These are phyloP conservation scores for Gossypium trilobum DNA, from an alignment of 441 rosid species.

Conservation along the genomic window DNA sequence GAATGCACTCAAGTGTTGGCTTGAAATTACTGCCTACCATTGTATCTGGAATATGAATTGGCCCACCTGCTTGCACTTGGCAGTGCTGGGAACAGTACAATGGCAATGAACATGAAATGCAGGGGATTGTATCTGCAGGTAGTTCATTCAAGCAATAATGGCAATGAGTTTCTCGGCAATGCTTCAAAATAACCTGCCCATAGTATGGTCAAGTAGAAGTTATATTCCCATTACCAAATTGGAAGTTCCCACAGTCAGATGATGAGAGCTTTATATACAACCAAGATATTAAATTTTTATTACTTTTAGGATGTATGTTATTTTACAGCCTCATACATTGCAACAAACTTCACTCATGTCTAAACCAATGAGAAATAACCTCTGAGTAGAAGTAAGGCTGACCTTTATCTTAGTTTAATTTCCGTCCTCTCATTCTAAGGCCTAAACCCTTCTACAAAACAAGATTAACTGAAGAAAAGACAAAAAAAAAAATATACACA, in stretches of 20 bases:
- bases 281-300: not conserved
- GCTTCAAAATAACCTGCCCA: slow-evolving; percentile 55
- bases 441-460: not conserved
- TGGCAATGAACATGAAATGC: slow-evolving; percentile 60
- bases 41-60: slow-evolving; percentile 27
- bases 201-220: not conserved
- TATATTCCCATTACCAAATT: not conserved
- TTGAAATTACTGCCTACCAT: slow-evolving; percentile 18
- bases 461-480: not conserved
- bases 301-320: not conserved
- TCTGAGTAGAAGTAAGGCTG: not conserved
- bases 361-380: not conserved
- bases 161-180: slow-evolving; percentile 59
- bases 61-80: slow-evolving; percentile 51
- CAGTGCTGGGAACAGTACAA: slow-evolving; percentile 73
- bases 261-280: not conserved
- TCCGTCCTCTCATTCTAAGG: not conserved
- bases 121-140: slow-evolving; percentile 60
- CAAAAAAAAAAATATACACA: not conserved
- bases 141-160: slow-evolving; percentile 78
- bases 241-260: not conserved
- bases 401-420: not conserved
- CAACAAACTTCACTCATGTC: not conserved
- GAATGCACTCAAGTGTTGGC: slow-evolving; percentile 29
- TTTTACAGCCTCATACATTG: not conserved